Base-by-base conservation (phyloP, 2,329 filamentous ascomycete genomes). In the Diaporthe destruens region DNA sequence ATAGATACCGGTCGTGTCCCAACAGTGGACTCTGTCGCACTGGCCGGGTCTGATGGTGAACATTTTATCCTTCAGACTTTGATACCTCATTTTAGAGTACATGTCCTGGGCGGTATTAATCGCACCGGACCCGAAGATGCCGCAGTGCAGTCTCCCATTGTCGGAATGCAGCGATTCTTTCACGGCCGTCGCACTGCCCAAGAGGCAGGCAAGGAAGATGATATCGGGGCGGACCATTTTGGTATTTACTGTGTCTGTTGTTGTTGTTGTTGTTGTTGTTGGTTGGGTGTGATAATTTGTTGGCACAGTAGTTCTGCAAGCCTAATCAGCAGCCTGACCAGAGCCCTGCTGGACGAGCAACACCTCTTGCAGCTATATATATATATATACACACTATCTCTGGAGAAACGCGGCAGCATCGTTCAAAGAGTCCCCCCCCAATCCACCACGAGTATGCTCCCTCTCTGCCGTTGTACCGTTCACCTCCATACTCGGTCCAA, bases 11-110 rank as follows among this genome's bases (percentile, higher is more conserved):
- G 51, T 72, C 5, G 72, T 72, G 2, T 72, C 70, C 56, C 49
- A 66, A 14, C 72, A 74, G 14, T 67, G 65, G 2, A 72, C 61
- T n/a, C 72, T 68, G 25, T 70, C 14, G 29, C 72, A 74, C 34
- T 23, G 11, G 16, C 65, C 70, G 23, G 70, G 23, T 9, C 1
- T 9, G 29, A 69, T n/a, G 2, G n/a, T 36, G 3, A 20, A 74
- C 32, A 34, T 12, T 49, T 54, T 72, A 23, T 8, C 12, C n/a
- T 66, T 32, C 16, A 74, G 65, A 29, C 49, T 66, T 18, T 18
- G 57, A 70, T 2, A 53, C 14, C 6, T 32, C 18, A 34, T 72
- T 51, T 25, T 72, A 65, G 20, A 29, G 44, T 36, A 66, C 16
- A 74, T 65, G 8, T 54, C 59, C 1, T 66, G 29, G 39, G 44